Percentiles rank a stretch among this genome's conserved stretches.
phyloP scores from a whole-genome alignment of 2,329 filamentous ascomycete genomes.

The Talaromyces sp. region DNA sequence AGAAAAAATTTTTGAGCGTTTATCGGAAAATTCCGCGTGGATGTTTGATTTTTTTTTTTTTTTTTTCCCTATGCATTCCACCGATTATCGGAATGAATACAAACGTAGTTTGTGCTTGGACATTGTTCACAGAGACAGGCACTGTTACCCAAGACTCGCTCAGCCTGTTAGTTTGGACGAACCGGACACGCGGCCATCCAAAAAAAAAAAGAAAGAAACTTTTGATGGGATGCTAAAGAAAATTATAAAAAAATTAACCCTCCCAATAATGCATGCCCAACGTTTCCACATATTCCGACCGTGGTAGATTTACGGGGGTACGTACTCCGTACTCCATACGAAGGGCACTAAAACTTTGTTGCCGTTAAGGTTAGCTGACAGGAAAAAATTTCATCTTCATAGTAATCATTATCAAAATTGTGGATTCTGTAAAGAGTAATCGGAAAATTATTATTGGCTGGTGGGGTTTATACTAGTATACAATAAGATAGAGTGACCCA shows the following conservation, averaged over 20 bases:
- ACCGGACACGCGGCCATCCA: no score
- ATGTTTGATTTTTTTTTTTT: neutral
- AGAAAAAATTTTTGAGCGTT: neutral
- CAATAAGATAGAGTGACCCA: neutral
- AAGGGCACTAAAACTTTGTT: neutral
- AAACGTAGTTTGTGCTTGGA: neutral
- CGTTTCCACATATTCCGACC: neutral
- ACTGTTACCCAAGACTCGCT: neutral
- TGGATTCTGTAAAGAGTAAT: neutral
- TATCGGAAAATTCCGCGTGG: neutral
- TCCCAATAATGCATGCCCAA: neutral
- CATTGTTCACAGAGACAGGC: neutral
- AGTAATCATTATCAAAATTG: neutral
- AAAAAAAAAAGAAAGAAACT: no score
- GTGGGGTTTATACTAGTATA: neutral
- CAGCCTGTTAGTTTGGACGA: neutral
- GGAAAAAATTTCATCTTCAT: neutral
- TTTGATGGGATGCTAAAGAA: neutral
- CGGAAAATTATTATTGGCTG: neutral
- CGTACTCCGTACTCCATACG: no score
- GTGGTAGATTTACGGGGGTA: neutral
- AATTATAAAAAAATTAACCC: neutral
- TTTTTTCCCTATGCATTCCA: neutral
- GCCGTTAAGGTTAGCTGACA: neutral
- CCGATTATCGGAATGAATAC: neutral